Evolutionary conservation across 2,329 filamentous ascomycete genomes (phyloP).

Genomic region (Sphaerostilbella broomeana): DNA sequence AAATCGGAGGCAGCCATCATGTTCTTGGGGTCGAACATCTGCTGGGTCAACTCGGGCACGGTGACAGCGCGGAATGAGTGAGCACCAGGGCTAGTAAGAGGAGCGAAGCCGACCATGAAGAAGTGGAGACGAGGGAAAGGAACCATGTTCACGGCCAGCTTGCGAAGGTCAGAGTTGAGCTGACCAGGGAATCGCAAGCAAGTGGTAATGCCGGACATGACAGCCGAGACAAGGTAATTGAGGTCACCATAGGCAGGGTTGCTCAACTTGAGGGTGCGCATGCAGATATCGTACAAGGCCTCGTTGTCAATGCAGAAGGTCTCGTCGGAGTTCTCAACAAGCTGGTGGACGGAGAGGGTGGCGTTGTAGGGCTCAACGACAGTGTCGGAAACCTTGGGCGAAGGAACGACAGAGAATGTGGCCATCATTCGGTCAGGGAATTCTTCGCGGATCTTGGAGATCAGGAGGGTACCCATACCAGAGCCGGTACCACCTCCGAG

Average conservation of each 20-base stretch:
- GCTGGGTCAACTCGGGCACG: constrained; percentile 97
- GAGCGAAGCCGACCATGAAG: constrained; percentile 99
- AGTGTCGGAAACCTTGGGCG: constrained; percentile 98
- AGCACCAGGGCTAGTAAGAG: constrained; percentile 78
- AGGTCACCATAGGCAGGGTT: constrained; percentile 98
- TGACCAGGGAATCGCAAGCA: constrained; percentile 99
- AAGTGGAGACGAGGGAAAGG: constrained; percentile 99
- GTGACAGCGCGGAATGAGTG: constrained; percentile 96
- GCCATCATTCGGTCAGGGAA: constrained; percentile 99
- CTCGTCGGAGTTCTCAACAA: constrained; percentile 99
- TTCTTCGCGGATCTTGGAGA: constrained; percentile 99
- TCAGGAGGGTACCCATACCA: constrained; percentile 98
- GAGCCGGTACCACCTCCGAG: constrained; percentile 99
- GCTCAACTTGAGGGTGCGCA: constrained; percentile 97
- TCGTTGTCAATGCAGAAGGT: constrained; percentile 99
- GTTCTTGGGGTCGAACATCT: constrained; percentile 99
- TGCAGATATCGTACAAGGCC: constrained; percentile 99
- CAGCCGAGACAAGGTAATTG: constrained; percentile 98
- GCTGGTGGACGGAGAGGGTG: constrained; percentile 96
- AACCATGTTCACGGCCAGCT: constrained; percentile 99
- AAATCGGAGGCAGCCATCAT: constrained; percentile 99
- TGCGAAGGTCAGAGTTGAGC: constrained; percentile 99
- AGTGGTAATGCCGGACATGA: constrained; percentile 99
- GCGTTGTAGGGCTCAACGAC: constrained; percentile 99
- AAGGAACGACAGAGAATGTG: constrained; percentile 97